phyloP scores from a whole-genome alignment of 2,329 filamentous ascomycete genomes.

The Phialemonium atrogriseum region DNA sequence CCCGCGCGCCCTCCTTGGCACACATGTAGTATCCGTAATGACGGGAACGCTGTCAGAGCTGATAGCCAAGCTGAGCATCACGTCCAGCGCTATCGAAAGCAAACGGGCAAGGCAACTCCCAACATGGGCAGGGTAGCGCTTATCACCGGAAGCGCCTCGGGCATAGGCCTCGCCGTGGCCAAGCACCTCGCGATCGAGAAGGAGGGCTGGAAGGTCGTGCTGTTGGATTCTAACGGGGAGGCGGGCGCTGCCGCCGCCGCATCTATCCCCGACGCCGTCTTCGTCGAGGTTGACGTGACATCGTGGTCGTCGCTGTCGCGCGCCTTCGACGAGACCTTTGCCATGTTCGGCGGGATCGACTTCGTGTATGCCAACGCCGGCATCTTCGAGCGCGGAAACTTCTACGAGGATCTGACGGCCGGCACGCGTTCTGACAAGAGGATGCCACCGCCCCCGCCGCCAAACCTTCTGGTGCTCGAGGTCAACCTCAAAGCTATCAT shows the following conservation, averaged over 20 bases:
- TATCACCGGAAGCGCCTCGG: conserved; percentile 12
- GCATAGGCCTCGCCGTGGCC: conserved; percentile 16
- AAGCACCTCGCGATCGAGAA: conserved; percentile 8
- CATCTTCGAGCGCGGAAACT: conserved; percentile 30
- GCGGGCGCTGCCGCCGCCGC: conserved; percentile 9
- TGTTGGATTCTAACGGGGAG: conserved; percentile 13
- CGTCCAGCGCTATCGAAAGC: no score
- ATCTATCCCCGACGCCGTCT: conserved; percentile 2
- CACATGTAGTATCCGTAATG: no score
- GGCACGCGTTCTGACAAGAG: no score
- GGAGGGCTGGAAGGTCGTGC: conserved; percentile 9
- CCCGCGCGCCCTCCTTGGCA: no score
- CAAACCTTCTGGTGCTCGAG: conserved; percentile 18
- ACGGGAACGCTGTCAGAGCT: no score
- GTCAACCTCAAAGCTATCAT: conserved; percentile 27
- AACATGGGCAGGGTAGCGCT: conserved; percentile 14
- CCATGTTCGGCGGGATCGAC: conserved; percentile 23
- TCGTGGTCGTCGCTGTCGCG: conserved; percentile 9
- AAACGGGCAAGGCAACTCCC: no score
- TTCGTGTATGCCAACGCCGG: conserved; percentile 42
- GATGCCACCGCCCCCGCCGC: conserved; percentile 18
- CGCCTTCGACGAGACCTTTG: conserved; percentile 6
- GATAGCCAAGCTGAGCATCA: no score
- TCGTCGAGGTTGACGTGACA: conserved; percentile 11
- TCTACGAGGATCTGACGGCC: conserved; percentile 11